phyloP scores from a whole-genome alignment of 768 basidiomycete genomes.

The Trametes gibbosa region DNA sequence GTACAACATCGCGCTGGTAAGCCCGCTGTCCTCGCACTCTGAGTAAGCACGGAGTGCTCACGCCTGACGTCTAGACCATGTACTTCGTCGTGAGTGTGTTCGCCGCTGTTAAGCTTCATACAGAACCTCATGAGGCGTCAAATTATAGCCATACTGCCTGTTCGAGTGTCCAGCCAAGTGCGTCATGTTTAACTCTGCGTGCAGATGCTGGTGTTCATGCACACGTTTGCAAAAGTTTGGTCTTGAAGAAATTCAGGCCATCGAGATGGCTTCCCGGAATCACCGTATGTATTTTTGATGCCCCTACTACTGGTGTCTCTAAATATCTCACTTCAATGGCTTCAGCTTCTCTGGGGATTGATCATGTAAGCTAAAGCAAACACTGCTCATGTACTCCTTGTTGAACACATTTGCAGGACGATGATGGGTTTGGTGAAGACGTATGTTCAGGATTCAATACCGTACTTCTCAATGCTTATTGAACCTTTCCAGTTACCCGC shows the following conservation, averaged over 20 bases:
- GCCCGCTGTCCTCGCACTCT: slow-evolving; percentile 3
- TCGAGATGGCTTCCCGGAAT: slow-evolving; percentile 70
- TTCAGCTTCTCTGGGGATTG: slow-evolving; percentile 59
- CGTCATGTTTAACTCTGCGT: not conserved
- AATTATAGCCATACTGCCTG: slow-evolving; percentile 2
- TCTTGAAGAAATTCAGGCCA: slow-evolving; percentile 61
- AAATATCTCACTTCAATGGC: not conserved
- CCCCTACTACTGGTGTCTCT: no score
- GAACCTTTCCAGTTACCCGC: slow-evolving; percentile 45
- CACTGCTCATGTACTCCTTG: not conserved
- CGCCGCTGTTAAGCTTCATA: no score
- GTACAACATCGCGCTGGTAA: slow-evolving; percentile 66
- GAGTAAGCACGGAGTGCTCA: not conserved
- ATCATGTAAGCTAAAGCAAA: slow-evolving; percentile 44
- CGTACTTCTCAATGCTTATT: not conserved
- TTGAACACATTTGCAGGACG: slow-evolving; percentile 36
- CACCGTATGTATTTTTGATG: slow-evolving; percentile 39
- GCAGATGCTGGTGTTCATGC: not conserved
- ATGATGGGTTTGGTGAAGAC: slow-evolving; percentile 66
- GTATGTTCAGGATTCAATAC: slow-evolving; percentile 27
- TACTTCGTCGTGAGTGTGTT: slow-evolving; percentile 58
- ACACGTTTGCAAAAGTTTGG: slow-evolving; percentile 30
- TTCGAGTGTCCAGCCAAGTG: slow-evolving; percentile 7
- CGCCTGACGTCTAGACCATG: slow-evolving; percentile 45
- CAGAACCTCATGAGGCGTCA: not conserved